These are phyloP conservation scores for Hemerocallis citrina DNA, from an alignment of 106 monocot genomes.

Conservation along the genomic window DNA sequence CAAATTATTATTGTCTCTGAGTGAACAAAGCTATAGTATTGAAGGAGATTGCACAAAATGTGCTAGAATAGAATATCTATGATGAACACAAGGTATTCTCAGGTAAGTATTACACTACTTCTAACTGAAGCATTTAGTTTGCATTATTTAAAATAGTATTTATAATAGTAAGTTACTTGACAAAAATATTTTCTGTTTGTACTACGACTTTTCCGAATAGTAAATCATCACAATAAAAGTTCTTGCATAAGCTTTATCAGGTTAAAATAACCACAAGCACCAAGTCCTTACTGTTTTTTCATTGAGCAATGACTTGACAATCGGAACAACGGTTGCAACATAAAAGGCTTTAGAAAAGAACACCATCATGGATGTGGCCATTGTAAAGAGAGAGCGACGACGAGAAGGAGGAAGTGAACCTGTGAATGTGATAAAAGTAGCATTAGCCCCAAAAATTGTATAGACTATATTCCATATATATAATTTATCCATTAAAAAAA, in stretches of 20 bases:
- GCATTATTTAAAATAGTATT: not conserved
- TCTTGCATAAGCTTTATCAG: too few species aligned
- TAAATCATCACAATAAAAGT: not conserved
- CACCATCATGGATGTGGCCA: slow-evolving; percentile 51
- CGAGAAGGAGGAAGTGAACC: slow-evolving; percentile 48
- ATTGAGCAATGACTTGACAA: slow-evolving; percentile 41
- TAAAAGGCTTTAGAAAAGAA: slow-evolving; percentile 56
- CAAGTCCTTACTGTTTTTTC: slow-evolving; percentile 42
- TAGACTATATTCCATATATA: not conserved
- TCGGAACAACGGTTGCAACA: slow-evolving; percentile 37
- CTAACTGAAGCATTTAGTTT: not conserved
- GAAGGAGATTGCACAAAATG: not conserved
- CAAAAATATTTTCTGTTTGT: not conserved
- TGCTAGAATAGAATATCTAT: not conserved
- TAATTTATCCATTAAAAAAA: not conserved
- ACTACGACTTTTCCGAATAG: not conserved
- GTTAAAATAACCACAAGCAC: not conserved
- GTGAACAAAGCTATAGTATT: not conserved
- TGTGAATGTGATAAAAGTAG: slow-evolving; percentile 1
- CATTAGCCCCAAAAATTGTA: not conserved
- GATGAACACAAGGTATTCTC: not conserved
- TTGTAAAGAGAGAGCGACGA: slow-evolving; percentile 39
- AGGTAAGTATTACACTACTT: not conserved
- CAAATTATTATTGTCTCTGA: too few species aligned
- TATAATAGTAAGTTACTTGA: not conserved